These are phyloP conservation scores for Sanguinoderma infundibulare DNA, from an alignment of 1,284 basidiomycete genomes.

Conservation along the genomic window DNA sequence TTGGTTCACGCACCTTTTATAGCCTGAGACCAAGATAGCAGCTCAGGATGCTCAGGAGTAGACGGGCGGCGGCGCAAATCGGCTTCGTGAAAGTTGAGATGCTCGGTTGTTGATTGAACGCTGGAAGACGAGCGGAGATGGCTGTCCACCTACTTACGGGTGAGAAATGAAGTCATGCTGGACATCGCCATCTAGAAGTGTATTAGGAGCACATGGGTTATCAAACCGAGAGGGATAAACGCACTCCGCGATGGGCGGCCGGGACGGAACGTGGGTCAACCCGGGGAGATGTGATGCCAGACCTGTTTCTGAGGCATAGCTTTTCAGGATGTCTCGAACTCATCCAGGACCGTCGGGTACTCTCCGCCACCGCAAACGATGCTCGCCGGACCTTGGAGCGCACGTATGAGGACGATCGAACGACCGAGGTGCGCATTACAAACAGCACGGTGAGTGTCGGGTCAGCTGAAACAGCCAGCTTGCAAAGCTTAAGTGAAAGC, in stretches of 20 bases:
- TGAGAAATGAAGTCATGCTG: not conserved
- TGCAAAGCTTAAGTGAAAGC: no score
- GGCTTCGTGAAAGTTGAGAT: slow-evolving; percentile 3
- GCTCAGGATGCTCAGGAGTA: not conserved
- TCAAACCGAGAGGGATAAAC: not conserved
- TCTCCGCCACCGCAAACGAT: not conserved
- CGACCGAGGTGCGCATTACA: not conserved
- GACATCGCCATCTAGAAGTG: slow-evolving; percentile 2
- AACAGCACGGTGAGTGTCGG: not conserved
- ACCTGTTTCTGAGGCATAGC: not conserved
- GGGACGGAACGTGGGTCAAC: not conserved
- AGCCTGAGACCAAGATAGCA: not conserved
- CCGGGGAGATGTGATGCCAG: not conserved
- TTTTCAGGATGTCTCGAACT: not conserved
- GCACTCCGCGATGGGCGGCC: not conserved
- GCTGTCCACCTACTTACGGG: not conserved
- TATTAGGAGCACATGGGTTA: not conserved
- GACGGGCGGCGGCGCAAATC: not conserved
- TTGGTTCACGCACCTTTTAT: not conserved
- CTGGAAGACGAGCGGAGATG: not conserved
- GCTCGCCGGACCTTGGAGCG: not conserved
- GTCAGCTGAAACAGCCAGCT: not conserved
- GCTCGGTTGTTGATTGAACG: not conserved
- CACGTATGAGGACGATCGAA: not conserved
- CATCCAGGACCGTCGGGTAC: not conserved